Base-by-base conservation (phyloP, 2,329 filamentous ascomycete genomes). In the Massarina eburnea region DNA sequence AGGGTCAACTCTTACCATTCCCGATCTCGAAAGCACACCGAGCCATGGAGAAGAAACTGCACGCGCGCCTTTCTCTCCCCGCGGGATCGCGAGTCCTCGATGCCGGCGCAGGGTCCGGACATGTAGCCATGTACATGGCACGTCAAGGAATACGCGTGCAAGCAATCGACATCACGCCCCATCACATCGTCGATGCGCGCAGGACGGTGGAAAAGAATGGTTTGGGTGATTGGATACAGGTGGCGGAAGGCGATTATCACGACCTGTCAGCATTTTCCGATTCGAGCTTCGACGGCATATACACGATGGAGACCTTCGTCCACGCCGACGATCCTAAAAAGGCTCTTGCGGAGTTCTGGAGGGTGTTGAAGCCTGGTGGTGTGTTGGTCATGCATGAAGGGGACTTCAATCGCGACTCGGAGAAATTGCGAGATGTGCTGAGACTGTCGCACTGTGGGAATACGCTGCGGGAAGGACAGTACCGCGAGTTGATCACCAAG, bases 221-320 rank as follows among this genome's bases (percentile, higher is more conserved):
- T 1, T 55, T 76, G 3, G 49, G 68, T 7, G 66, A 67, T 7
- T 55, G 57, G 26, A 57, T 81, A 14, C 58, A 59, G 1, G 72
- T 76, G 12, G 57, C 55, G 3, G 68, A 68, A 47, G 74, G 71
- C 59, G 76, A 81, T 51, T 82, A 81, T 52, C 78, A 81, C 50
- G 64, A 80, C 48, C 67, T 82, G 1, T 70, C 75, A 2, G 48
- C 51, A 4, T 62, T 80, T 18, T 43, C 52, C 0, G 52, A 64
- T 20, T 60, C 53, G 3, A 73, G 68, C 0, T 72, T 77, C 33
- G 77, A 82, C 43, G 79, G 78, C 3, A 63, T 77, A 21, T 82
- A 81, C 57, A 81, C 78, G 0, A 78, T 81, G 73, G 77, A 82
- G 59, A 80, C 78, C 0, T 73, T 82, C 37, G 78, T 80, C 0